Base-by-base conservation (phyloP, 2,329 filamentous ascomycete genomes). In the Catunica adiposa region DNA sequence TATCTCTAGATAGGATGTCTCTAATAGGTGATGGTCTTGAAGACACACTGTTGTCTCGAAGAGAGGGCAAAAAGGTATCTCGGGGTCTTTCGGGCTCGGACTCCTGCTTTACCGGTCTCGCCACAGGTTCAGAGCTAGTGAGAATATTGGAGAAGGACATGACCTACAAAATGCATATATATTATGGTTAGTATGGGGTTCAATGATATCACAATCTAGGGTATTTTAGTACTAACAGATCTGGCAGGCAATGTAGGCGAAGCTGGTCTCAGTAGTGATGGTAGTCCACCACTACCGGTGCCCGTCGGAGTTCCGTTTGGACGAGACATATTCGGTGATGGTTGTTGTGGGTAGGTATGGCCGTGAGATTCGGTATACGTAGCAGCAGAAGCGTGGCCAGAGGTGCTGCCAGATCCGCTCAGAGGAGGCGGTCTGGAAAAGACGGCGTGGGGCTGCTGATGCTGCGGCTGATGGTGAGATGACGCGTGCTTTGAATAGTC, bases 121-220 rank as follows among this genome's bases (percentile, higher is more conserved):
- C 37, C 40, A 79, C 74, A 54, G 84, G 81, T 56, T 88, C 83
- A 56, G 85, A 77, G 61, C 80, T 89, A 3, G 88, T 90, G 46
- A 97, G 82, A 58, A 97, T 94, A 66, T 89, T 96, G 61, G 88
- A 92, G 65, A 97, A 92, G 3, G 89, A 92, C 89, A 96, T 96
- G 54, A 89, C 85, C 66, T 94, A 86, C 58, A 34, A 1, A 37
- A 37, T 11, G 1, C n/a, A 26, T 23, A 40, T 54, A 11, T 47
- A 11, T 50, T 14, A n/a, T n/a, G n/a, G 56, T 60, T 57, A 59
- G 56, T 51, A 34, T 26, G 2, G 4, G 8, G 44, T 14, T 7
- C 20, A 9, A 53, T 23, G 37, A 22, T 9, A 17, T n/a, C 46
- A 47, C 14, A 23, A n/a, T 38, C 55, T 58, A 46, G 11, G 34